phyloP scores from a whole-genome alignment of 2,329 filamentous ascomycete species.

The Pezicula radicicola region DNA sequence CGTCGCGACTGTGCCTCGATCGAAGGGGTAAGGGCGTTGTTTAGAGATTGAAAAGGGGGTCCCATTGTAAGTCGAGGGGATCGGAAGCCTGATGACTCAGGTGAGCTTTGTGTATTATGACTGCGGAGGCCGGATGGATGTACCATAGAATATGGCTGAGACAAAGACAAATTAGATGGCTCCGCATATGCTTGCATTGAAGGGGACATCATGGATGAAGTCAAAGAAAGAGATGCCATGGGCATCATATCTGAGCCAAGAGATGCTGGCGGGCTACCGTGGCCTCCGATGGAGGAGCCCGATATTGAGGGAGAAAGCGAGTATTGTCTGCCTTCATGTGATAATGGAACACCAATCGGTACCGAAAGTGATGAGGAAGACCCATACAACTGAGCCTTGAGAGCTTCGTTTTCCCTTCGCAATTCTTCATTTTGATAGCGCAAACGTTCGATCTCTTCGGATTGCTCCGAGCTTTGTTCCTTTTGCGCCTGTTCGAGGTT shows the following conservation, averaged over 20 bases:
- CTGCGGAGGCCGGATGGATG: slow-evolving; percentile 27
- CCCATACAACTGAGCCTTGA: slow-evolving; percentile 32
- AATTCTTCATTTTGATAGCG: slow-evolving; percentile 37
- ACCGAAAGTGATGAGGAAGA: slow-evolving; percentile 27
- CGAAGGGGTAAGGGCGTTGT: slow-evolving; percentile 11
- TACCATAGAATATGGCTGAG: slow-evolving; percentile 32
- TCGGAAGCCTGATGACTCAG: slow-evolving; percentile 32
- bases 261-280: slow-evolving; percentile 25
- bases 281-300: slow-evolving; percentile 25
- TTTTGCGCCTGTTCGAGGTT: slow-evolving; percentile 39
- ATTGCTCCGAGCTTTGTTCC: slow-evolving; percentile 34
- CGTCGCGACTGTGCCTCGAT: slow-evolving; percentile 16
- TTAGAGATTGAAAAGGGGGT: slow-evolving; percentile 30
- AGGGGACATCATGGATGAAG: slow-evolving; percentile 26
- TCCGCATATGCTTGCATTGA: slow-evolving; percentile 28
- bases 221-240: slow-evolving; percentile 26
- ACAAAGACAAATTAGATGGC: slow-evolving; percentile 19
- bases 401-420: slow-evolving; percentile 35
- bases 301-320: slow-evolving; percentile 30
- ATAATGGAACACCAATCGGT: slow-evolving; percentile 16
- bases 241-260: slow-evolving; percentile 28
- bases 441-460: slow-evolving; percentile 37
- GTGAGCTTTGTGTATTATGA: slow-evolving; percentile 34
- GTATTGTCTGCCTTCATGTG: slow-evolving; percentile 24
- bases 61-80: slow-evolving; percentile 29